Evolutionary conservation across 1,284 basidiomycete genomes (phyloP).

Genomic region (Tilletia walkeri): DNA sequence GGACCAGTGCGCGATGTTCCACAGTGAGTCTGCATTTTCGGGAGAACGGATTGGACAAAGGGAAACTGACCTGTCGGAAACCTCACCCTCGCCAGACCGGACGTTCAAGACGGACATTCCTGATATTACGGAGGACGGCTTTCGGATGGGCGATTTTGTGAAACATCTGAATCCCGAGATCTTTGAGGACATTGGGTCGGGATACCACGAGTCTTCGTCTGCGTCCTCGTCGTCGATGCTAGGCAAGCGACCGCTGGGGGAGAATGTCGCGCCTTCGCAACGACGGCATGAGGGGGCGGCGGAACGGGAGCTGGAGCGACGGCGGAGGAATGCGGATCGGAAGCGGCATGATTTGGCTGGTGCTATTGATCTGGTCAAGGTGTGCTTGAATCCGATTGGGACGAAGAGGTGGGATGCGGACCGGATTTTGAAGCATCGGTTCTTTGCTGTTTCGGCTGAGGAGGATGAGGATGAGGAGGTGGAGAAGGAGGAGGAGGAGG

Average conservation of each 20-base stretch:
- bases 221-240: background rate
- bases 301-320: background rate
- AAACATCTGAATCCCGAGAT: background rate
- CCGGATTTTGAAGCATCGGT: background rate
- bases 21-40: too few relatives aligned
- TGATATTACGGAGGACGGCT: background rate
- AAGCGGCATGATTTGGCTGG: background rate
- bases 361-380: background rate
- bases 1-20: constrained; percentile 81
- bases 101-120: constrained; percentile 17
- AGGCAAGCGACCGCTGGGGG: constrained; percentile 8
- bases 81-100: background rate
- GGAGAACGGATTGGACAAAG: too few relatives aligned
- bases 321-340: background rate
- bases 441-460: background rate
- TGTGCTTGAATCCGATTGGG: background rate
- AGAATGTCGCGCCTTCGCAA: background rate
- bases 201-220: too few relatives aligned
- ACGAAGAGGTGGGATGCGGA: constrained; percentile 8
- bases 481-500: background rate
- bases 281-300: background rate
- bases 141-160: background rate
- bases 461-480: background rate
- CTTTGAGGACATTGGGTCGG: too few relatives aligned
- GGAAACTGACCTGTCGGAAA: background rate